Evolutionary conservation across 495 filamentous ascomycete genomes (phyloP), one percentile per base, ranked within the genome.

Genomic region (Cenococcum geophilum): DNA sequence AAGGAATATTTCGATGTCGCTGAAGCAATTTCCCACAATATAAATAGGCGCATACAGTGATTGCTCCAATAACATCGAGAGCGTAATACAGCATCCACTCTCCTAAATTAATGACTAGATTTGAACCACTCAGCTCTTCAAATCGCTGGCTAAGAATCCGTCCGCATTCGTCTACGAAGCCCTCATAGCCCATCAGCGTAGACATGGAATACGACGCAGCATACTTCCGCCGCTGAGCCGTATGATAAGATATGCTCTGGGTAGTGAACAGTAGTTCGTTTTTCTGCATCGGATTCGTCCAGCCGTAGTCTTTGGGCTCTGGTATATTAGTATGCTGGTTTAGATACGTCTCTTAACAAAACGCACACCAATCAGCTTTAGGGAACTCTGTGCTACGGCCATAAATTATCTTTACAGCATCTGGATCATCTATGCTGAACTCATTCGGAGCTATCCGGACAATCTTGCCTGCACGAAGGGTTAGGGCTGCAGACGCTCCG

Each of bases 151-250:
- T 58, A 47, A 86, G 77, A 0, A 84, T 54, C 10, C 75, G 75
- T 12, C 75, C 76, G 57, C 77, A 82, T 8, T 78, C 70, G 57
- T 85, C 77, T 4, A 82, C 82, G 52, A 78, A 81, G 4, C 71
- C 67, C 67, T 85, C 83, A 61, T 83, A 84, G 21, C 73, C 69
- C 0, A 84, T 72, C 18, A 84, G 64, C 10, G 76, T 75, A 56
- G 74, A 78, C 77, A 84, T 81, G 0, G 78, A 76, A 63, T 81
- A 85, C 3, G 76, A 63, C 4, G 70, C 68, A 5, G 77, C 74
- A 58, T 78, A 80, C 40, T 57, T 55, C n/a, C 67, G 32, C 0
- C 68, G 2, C 27, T 32, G 27, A 32, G 6, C 6, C 6, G 27
- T 32, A 32, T 32, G 27, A 32, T 32, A 6, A 32, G 6, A 32